Conservation (phyloP, 2,329 filamentous ascomycete genomes). For the Ascochyta koolunga region DNA sequence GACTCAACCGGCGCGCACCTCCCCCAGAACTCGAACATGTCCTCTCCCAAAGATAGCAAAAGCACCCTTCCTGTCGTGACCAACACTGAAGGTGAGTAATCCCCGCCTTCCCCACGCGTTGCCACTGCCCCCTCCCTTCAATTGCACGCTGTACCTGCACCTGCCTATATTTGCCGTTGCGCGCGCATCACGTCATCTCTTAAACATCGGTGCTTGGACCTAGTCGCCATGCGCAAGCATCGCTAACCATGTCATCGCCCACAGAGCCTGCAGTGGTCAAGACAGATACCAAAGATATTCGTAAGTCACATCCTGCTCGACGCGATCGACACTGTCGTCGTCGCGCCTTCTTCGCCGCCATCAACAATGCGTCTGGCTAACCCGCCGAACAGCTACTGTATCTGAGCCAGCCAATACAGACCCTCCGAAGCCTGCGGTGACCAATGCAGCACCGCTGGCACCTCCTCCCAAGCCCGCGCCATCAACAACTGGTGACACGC, state of each 20-base stretch:
- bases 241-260: constrained; percentile 25
- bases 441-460: constrained; percentile 57
- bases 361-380: constrained; percentile 24
- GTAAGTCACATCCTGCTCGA: constrained; percentile 8
- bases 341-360: constrained; percentile 9
- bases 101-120: constrained; percentile 6
- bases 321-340: constrained; percentile 1
- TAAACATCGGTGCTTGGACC: not conserved
- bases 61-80: constrained; percentile 38
- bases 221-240: constrained; percentile 17
- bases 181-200: constrained; percentile 21
- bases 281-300: constrained; percentile 13
- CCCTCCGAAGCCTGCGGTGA: constrained; percentile 44
- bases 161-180: constrained; percentile 12
- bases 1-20: constrained; percentile 43
- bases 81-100: constrained; percentile 45
- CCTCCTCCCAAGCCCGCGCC: constrained; percentile 57
- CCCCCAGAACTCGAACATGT: constrained; percentile 47
- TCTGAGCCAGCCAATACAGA: constrained; percentile 32
- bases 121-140: not conserved
- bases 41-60: constrained; percentile 47
- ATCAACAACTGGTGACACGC: constrained; percentile 50
- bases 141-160: constrained; percentile 1
- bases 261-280: constrained; percentile 36
- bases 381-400: constrained; percentile 21